Evolutionary conservation across 306 rosid genomes (phyloP).

Genomic region (Dryas octopetala): DNA sequence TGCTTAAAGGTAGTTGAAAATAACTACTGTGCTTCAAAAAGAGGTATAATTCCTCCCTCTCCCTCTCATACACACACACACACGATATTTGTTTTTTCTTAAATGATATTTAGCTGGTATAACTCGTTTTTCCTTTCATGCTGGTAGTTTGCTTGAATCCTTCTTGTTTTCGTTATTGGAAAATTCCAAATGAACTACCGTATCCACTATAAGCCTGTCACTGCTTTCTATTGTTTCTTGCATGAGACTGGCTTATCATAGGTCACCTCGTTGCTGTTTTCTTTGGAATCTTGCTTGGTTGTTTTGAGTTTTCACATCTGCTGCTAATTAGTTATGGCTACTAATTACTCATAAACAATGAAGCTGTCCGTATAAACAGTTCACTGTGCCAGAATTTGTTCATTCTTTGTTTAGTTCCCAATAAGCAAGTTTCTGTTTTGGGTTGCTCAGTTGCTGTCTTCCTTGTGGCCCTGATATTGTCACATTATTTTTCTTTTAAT

Average conservation of each 20-base stretch:
- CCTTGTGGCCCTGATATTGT: not conserved
- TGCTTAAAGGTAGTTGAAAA: conserved; percentile 94
- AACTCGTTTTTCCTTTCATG: not conserved
- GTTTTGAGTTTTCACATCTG: not conserved
- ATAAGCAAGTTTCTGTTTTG: not conserved
- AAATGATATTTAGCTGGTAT: not conserved
- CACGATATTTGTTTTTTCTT: not conserved
- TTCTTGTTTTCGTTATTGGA: not conserved
- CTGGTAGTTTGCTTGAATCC: not conserved
- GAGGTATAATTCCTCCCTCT: conserved; percentile 53
- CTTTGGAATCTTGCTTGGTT: not conserved
- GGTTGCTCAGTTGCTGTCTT: not conserved
- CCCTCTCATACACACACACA: not conserved
- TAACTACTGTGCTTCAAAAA: conserved; percentile 85
- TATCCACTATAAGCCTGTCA: not conserved
- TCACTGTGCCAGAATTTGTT: not conserved
- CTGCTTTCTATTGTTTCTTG: not conserved
- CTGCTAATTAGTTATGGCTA: not conserved
- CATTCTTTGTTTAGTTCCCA: conserved; percentile 1
- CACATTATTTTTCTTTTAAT: not conserved
- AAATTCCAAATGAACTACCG: not conserved
- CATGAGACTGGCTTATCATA: not conserved
- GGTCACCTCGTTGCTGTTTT: not conserved
- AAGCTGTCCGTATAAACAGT: not conserved
- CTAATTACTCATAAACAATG: not conserved